A percentile compares a stretch with the other conserved stretches of the same genome.
These are phyloP conservation scores for Pleurozium schreberi DNA, from an alignment of 225 moss, liverwort and hornwort genomes.

Conservation along the genomic window DNA sequence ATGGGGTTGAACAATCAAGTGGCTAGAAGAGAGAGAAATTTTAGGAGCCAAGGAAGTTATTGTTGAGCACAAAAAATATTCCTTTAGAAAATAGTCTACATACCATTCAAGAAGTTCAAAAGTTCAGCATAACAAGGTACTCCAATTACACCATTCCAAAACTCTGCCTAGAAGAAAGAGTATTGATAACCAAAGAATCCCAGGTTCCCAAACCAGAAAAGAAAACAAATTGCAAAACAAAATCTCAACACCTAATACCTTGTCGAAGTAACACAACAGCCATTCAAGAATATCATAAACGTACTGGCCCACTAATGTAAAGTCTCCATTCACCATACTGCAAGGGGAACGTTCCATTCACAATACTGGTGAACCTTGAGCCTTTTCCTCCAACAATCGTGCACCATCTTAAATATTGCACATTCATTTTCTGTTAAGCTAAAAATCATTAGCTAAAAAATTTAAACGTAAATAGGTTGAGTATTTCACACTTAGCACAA, in stretches of 20 bases:
- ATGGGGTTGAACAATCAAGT: neutral
- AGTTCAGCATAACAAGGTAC: neutral
- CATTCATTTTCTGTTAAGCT: neutral
- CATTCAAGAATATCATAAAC: neutral
- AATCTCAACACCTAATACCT: neutral
- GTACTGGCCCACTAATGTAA: neutral
- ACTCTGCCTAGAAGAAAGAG: neutral
- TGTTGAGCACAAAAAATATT: neutral
- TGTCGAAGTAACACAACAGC: neutral
- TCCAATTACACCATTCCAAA: neutral
- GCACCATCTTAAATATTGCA: neutral
- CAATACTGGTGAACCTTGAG: neutral
- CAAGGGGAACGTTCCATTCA: neutral
- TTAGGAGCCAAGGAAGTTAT: neutral
- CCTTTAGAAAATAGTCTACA: neutral
- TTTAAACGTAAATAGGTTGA: no score
- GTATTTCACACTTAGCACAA: neutral
- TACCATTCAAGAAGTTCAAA: neutral
- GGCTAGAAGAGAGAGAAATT: neutral
- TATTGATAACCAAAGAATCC: neutral
- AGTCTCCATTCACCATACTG: neutral
- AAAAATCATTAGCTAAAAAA: neutral
- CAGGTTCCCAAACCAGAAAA: neutral
- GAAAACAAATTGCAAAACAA: neutral
- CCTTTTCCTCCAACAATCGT: neutral